phyloP scores from a whole-genome alignment of 306 rosid genomes.

The Dryas alaskensis region DNA sequence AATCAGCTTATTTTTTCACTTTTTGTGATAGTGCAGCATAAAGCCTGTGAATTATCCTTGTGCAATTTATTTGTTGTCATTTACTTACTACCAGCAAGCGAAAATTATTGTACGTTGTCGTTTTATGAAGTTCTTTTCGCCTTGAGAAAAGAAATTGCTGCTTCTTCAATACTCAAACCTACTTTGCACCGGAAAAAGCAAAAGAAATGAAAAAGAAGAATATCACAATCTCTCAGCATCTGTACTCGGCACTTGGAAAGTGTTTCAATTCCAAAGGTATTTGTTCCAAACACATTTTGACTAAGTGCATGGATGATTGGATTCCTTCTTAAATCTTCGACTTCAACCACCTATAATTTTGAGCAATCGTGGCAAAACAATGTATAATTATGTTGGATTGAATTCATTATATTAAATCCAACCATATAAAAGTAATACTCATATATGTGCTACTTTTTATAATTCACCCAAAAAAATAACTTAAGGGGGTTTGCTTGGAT shows the following conservation, averaged over 20 bases:
- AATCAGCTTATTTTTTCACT: background rate
- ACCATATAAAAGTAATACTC: too few species aligned
- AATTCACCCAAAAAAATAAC: too few species aligned
- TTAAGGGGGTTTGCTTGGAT: too few species aligned
- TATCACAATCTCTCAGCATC: conserved; percentile 19
- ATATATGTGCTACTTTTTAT: too few species aligned
- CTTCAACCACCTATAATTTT: too few species aligned
- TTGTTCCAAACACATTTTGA: conserved; percentile 11
- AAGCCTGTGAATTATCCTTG: conserved; percentile 1
- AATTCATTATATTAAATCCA: too few species aligned
- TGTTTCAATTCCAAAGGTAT: conserved; percentile 14
- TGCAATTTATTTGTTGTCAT: background rate
- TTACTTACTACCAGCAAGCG: too few species aligned
- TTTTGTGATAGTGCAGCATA: conserved; percentile 8
- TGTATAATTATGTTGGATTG: too few species aligned
- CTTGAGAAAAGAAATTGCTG: background rate
- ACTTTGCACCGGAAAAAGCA: conserved; percentile 21
- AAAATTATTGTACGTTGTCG: too few species aligned
- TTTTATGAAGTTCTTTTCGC: too few species aligned
- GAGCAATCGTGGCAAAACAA: too few species aligned
- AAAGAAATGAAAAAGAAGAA: conserved; percentile 12
- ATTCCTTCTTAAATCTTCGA: background rate
- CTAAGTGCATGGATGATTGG: background rate
- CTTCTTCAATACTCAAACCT: background rate
- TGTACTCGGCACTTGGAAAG: background rate